A percentile compares a stretch with the other conserved stretches of the same genome.
Conservation (phyloP, 495 filamentous ascomycete genomes). For the Trichoderma virens region DNA sequence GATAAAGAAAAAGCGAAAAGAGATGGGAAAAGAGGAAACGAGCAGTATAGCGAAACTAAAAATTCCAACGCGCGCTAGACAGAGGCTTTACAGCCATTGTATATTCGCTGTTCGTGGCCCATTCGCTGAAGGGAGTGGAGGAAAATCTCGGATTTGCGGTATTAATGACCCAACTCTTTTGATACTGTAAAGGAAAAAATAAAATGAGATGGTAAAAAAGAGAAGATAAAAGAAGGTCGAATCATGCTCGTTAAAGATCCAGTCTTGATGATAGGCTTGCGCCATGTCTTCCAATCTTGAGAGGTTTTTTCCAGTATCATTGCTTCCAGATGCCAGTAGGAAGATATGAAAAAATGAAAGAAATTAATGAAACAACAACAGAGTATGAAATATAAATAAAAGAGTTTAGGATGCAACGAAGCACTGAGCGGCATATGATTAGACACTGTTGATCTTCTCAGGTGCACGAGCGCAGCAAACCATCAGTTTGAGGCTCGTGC, state of each 20-base stretch:
- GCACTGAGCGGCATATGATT: conserved; percentile 29
- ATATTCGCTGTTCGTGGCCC: not conserved
- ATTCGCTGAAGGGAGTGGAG: not conserved
- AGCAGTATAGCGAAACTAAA: not conserved
- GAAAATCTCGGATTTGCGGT: not conserved
- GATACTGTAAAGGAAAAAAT: not conserved
- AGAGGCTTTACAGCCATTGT: not conserved
- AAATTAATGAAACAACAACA: not conserved
- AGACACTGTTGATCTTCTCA: conserved; percentile 30
- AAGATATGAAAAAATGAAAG: not conserved
- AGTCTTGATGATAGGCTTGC: conserved; percentile 7
- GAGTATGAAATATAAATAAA: not conserved
- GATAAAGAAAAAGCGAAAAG: not conserved
- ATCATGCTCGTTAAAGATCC: conserved; percentile 1
- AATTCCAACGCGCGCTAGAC: not conserved
- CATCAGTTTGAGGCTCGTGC: conserved; percentile 80
- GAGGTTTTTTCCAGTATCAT: not conserved
- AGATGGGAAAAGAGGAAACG: not conserved
- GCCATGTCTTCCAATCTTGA: conserved; percentile 9
- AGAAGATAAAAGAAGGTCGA: not conserved
- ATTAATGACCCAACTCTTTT: not conserved
- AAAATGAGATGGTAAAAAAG: not conserved
- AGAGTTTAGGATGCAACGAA: not conserved
- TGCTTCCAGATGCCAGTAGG: not conserved
- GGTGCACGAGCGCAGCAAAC: conserved; percentile 73